Conservation (phyloP, 2,329 filamentous ascomycete genomes). For the Cladosporium oxysporum region DNA sequence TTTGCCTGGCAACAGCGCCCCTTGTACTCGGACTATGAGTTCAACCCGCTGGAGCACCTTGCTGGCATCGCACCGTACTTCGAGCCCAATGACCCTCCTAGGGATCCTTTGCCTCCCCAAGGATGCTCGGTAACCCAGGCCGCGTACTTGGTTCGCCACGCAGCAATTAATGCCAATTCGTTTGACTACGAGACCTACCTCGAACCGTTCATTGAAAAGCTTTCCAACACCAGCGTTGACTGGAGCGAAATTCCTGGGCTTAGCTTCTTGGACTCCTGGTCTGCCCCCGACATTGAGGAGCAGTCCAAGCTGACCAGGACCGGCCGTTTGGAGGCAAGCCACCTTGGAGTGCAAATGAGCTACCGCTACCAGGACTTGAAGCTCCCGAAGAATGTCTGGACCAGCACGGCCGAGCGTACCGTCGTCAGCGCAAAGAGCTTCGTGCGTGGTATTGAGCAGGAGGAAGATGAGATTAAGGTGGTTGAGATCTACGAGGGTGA, state of each 20-base stretch:
- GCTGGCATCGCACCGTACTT: constrained; percentile 55
- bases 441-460: constrained; percentile 56
- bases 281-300: constrained; percentile 54
- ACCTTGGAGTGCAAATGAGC: constrained; percentile 59
- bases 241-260: constrained; percentile 59
- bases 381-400: constrained; percentile 59
- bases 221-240: constrained; percentile 59
- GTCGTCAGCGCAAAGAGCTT: constrained; percentile 60
- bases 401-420: constrained; percentile 64
- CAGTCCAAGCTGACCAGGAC: constrained; percentile 62
- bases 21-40: constrained; percentile 41
- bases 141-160: constrained; percentile 53
- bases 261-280: constrained; percentile 60
- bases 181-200: constrained; percentile 56
- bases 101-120: constrained; percentile 51
- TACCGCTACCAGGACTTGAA: constrained; percentile 60
- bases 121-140: constrained; percentile 54
- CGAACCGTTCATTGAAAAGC: constrained; percentile 56
- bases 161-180: constrained; percentile 55
- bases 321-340: constrained; percentile 61
- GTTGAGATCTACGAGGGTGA: constrained; percentile 59
- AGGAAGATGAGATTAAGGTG: constrained; percentile 57
- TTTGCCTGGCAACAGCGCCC: constrained; percentile 23
- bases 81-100: constrained; percentile 49
- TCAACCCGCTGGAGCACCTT: constrained; percentile 52